phyloP scores from a whole-genome alignment of 225 moss, liverwort and hornwort genomes.

The Polytrichum formosum region DNA sequence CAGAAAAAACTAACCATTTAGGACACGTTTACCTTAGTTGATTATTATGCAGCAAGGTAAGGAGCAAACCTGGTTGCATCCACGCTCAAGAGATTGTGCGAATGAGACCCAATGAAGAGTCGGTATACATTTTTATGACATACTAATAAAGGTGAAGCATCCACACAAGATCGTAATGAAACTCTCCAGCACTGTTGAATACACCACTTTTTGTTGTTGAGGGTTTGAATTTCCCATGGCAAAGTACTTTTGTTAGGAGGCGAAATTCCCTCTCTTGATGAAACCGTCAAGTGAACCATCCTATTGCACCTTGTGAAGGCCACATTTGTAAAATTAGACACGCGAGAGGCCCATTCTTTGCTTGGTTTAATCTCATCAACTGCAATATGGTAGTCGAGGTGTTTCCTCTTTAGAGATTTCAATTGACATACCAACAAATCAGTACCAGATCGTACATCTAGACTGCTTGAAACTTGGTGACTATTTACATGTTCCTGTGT shows the following conservation, averaged over 20 bases:
- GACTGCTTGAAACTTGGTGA: background rate
- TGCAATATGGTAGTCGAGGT: constrained; percentile 7
- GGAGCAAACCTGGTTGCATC: constrained; percentile 40
- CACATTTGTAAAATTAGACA: constrained; percentile 9
- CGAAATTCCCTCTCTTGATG: background rate
- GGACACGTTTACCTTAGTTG: too few relatives aligned
- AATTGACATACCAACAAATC: too few relatives aligned
- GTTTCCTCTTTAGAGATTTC: constrained; percentile 20
- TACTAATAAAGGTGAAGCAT: constrained; percentile 43
- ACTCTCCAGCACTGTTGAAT: constrained; percentile 31
- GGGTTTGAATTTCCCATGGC: constrained; percentile 3
- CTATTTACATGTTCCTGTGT: background rate
- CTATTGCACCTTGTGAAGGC: constrained; percentile 33
- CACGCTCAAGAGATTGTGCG: constrained; percentile 29
- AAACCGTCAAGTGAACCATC: constrained; percentile 1
- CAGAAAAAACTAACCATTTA: too few relatives aligned
- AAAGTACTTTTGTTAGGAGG: background rate
- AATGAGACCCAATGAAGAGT: constrained; percentile 46
- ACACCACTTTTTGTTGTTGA: constrained; percentile 10
- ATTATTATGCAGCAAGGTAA: background rate
- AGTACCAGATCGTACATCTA: background rate
- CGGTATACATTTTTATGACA: constrained; percentile 16
- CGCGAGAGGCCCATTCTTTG: constrained; percentile 11
- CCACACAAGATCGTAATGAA: constrained; percentile 45
- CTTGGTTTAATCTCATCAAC: background rate